phyloP scores from a whole-genome alignment of 257 asterid genomes.

The Solanum bulbocastanum region DNA sequence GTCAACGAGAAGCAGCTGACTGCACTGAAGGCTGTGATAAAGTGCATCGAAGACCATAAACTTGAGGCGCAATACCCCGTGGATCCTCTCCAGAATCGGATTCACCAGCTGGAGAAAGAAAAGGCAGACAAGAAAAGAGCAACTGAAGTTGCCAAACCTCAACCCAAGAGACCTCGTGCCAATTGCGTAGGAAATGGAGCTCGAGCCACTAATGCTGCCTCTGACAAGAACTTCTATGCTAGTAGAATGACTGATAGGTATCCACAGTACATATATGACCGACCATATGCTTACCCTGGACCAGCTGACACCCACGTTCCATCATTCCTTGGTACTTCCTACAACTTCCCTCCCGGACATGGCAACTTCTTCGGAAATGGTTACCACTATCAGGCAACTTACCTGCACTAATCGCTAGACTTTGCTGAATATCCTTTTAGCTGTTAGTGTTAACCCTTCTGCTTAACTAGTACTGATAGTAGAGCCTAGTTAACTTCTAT shows the following conservation, averaged over 20 bases:
- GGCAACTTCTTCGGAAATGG: constrained; percentile 85
- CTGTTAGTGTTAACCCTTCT: constrained; percentile 62
- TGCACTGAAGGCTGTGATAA: constrained; percentile 78
- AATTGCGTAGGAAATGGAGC: constrained; percentile 54
- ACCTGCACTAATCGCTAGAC: constrained; percentile 85
- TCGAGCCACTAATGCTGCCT: constrained; percentile 32
- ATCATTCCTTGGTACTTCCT: constrained; percentile 48
- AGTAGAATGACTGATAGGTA: constrained; percentile 60
- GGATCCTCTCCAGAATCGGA: constrained; percentile 80
- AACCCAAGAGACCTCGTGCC: constrained; percentile 91
- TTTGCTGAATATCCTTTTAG: constrained; percentile 37
- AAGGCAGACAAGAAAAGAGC: constrained; percentile 96
- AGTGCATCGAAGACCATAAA: constrained; percentile 87
- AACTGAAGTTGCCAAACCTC: constrained; percentile 94
- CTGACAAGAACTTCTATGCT: constrained; percentile 48
- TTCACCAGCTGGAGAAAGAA: constrained; percentile 72
- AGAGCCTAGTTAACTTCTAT: constrained; percentile 44
- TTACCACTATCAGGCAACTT: constrained; percentile 92
- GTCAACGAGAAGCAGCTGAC: constrained; percentile 79
- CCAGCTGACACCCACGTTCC: constrained; percentile 55
- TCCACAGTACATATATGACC: constrained; percentile 67
- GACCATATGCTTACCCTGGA: constrained; percentile 61
- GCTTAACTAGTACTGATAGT: constrained; percentile 44
- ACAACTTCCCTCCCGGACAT: constrained; percentile 45
- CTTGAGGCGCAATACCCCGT: constrained; percentile 63